These are phyloP conservation scores for Tuber magnatum DNA, from an alignment of 495 filamentous ascomycete genomes.

Conservation along the genomic window DNA sequence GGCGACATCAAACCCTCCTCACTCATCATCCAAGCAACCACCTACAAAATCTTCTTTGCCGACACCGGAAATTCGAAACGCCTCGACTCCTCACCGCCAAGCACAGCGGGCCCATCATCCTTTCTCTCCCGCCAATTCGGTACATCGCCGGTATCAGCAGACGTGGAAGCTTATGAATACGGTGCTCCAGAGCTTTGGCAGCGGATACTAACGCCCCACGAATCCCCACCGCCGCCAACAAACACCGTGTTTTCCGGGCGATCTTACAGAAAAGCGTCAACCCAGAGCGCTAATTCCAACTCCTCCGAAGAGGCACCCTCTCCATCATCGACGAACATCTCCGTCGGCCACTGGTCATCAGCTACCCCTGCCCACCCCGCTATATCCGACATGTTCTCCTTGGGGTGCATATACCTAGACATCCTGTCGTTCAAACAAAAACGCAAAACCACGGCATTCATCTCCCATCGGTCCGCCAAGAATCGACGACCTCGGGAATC, in stretches of 20 bases:
- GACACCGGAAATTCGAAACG: conserved; percentile 62
- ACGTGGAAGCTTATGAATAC: conserved; percentile 81
- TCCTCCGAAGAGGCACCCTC: conserved; percentile 10
- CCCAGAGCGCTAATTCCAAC: conserved; percentile 18
- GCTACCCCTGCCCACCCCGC: conserved; percentile 17
- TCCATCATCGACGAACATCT: conserved; percentile 35
- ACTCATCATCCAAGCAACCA: conserved; percentile 61
- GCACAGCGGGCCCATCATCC: conserved; percentile 42
- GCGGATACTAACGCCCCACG: conserved; percentile 28
- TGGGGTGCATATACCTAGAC: conserved; percentile 64
- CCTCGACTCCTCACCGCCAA: conserved; percentile 45
- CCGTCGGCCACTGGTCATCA: conserved; percentile 30
- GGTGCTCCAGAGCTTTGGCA: conserved; percentile 73
- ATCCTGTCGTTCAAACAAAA: conserved; percentile 66
- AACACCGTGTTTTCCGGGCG: conserved; percentile 36
- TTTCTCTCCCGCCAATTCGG: conserved; percentile 9
- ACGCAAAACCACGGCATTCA: conserved; percentile 61
- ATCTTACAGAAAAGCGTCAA: conserved; percentile 29
- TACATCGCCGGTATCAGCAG: conserved; percentile 47
- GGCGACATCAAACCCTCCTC: conserved; percentile 78
- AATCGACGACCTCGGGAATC: conserved; percentile 49
- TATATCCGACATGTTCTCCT: conserved; percentile 65
- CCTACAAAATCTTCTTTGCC: conserved; percentile 62
- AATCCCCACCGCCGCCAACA: conserved; percentile 41
- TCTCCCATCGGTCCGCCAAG: conserved; percentile 62